Conservation (phyloP, 495 filamentous ascomycete genomes). For the Podospora sp. region DNA sequence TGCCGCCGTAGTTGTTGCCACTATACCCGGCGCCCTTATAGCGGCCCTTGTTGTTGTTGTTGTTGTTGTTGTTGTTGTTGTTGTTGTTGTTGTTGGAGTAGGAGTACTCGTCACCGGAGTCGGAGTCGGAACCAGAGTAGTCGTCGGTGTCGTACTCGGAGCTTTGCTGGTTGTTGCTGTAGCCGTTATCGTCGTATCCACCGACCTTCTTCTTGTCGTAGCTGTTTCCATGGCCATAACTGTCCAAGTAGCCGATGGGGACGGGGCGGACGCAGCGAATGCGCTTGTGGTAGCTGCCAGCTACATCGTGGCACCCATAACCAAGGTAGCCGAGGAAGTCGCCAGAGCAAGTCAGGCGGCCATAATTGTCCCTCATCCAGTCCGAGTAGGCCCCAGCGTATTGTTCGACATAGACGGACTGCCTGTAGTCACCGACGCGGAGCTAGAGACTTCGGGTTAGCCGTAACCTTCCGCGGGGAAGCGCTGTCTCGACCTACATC, state of each 20-base stretch:
- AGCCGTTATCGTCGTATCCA: background rate
- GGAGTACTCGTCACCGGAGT: constrained; percentile 17
- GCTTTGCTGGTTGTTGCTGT: background rate
- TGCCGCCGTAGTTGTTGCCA: constrained; percentile 12
- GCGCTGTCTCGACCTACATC: constrained; percentile 19
- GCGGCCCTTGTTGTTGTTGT: background rate
- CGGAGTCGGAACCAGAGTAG: constrained; percentile 14
- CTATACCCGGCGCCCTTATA: too few species aligned
- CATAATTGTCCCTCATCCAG: constrained; percentile 17
- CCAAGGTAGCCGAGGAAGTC: constrained; percentile 25
- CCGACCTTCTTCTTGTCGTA: background rate
- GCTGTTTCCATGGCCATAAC: constrained; percentile 10
- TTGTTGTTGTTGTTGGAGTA: constrained; percentile 13
- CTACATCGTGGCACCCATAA: constrained; percentile 23
- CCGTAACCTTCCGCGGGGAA: background rate
- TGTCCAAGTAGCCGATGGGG: constrained; percentile 21
- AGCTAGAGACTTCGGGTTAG: constrained; percentile 4
- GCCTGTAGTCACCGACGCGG: constrained; percentile 19
- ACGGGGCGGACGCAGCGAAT: constrained; percentile 27
- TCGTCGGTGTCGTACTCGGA: background rate
- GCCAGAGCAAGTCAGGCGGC: constrained; percentile 23
- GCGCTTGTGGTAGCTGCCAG: constrained; percentile 20
- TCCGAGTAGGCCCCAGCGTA: constrained; percentile 25
- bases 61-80: constrained; percentile 1
- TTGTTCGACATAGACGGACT: constrained; percentile 23